A percentile compares a stretch with the other conserved stretches of the same genome.
These are phyloP conservation scores for Pharnaceum exiguum DNA, from an alignment of 148 eudicot species.

Conservation along the genomic window DNA sequence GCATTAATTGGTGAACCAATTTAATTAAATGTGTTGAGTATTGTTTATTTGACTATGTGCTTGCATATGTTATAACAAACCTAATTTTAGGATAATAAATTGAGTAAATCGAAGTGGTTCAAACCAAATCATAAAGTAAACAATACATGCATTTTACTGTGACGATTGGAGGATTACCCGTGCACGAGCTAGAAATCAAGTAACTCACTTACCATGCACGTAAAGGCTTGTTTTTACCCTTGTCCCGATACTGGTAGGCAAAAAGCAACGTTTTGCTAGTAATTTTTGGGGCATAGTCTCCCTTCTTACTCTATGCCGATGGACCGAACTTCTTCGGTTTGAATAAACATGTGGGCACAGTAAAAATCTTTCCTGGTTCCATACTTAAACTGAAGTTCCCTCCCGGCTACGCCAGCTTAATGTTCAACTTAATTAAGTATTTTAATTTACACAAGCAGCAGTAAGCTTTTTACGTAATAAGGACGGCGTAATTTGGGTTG, in stretches of 20 bases:
- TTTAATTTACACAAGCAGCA: no score
- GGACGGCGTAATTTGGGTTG: no score
- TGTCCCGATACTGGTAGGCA: conserved; percentile 19
- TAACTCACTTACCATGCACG: conserved; percentile 18
- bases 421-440: not conserved
- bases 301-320: conserved; percentile 7
- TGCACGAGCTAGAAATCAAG: not conserved
- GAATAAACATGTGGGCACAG: conserved; percentile 4
- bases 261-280: conserved; percentile 23
- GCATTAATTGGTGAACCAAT: no score
- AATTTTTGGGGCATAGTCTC: conserved; percentile 13
- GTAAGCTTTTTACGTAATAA: no score
- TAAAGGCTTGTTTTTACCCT: conserved; percentile 3
- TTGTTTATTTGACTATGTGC: no score
- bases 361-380: conserved; percentile 3
- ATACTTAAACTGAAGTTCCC: conserved; percentile 12
- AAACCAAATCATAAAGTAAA: no score
- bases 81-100: no score
- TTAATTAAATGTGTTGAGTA: no score
- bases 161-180: no score
- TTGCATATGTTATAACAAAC: no score
- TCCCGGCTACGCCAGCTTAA: conserved; percentile 6
- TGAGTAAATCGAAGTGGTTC: no score
- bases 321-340: conserved; percentile 9
- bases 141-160: no score